Conservation (phyloP, 768 basidiomycete genomes). For the Podaxis sp. region DNA sequence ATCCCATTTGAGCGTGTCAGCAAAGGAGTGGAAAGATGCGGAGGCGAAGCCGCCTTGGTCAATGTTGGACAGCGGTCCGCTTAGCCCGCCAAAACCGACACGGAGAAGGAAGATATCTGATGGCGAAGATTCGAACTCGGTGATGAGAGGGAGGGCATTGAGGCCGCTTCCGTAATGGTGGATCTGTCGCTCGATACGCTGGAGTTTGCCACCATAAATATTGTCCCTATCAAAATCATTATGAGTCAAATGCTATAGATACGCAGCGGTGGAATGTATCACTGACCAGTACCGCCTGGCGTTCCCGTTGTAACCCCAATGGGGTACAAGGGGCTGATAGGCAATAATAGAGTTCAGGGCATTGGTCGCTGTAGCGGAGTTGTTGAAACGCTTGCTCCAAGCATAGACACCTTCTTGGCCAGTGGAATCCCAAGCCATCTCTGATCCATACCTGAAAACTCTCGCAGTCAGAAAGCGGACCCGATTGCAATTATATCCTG, state of each 20-base stretch:
- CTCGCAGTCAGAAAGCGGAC: slow-evolving; percentile 1
- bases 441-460: slow-evolving; percentile 47
- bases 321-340: slow-evolving; percentile 55
- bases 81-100: slow-evolving; percentile 49
- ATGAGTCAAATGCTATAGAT: slow-evolving; percentile 1
- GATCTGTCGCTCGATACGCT: slow-evolving; percentile 54
- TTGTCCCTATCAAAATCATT: slow-evolving; percentile 42
- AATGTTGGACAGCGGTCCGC: slow-evolving; percentile 53
- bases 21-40: slow-evolving; percentile 60
- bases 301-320: slow-evolving; percentile 63
- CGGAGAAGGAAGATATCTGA: slow-evolving; percentile 51
- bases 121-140: slow-evolving; percentile 44
- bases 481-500: background rate
- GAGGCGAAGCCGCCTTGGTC: slow-evolving; percentile 57
- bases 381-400: slow-evolving; percentile 55
- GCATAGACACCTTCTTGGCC: slow-evolving; percentile 58
- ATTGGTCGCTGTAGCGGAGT: slow-evolving; percentile 47
- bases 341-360: slow-evolving; percentile 55
- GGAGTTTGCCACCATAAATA: slow-evolving; percentile 53
- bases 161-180: slow-evolving; percentile 60
- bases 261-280: background rate
- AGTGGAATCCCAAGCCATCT: slow-evolving; percentile 59
- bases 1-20: slow-evolving; percentile 56
- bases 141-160: slow-evolving; percentile 52
- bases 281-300: slow-evolving; percentile 54